Percentiles rank a stretch among this genome's conserved stretches.
phyloP scores from a whole-genome alignment of 2,329 filamentous ascomycete species.

The Fusarium nygamai region DNA sequence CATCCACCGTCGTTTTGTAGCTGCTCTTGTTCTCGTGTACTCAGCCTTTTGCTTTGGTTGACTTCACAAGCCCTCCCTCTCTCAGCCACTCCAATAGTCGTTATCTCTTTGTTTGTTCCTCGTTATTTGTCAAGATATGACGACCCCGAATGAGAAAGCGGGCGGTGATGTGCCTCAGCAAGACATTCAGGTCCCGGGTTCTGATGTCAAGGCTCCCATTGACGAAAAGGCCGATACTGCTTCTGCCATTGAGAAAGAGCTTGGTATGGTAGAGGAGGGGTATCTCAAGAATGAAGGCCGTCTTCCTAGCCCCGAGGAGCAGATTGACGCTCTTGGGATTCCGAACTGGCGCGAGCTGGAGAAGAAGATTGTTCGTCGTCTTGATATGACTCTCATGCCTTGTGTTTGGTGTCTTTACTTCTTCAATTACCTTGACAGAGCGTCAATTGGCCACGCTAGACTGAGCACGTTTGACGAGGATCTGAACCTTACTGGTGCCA shows the following conservation, averaged over 20 bases:
- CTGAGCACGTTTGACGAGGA: background rate
- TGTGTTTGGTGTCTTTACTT: constrained; percentile 22
- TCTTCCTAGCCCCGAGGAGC: constrained; percentile 9
- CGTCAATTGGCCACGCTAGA: constrained; percentile 2
- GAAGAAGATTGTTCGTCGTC: constrained; percentile 16
- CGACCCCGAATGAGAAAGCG: background rate
- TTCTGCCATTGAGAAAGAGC: constrained; percentile 2
- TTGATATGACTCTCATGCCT: constrained; percentile 18
- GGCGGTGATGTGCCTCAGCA: background rate
- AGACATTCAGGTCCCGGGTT: background rate
- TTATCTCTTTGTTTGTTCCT: rapidly evolving
- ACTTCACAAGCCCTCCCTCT: background rate
- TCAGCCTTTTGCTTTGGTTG: background rate
- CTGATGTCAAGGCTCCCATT: background rate
- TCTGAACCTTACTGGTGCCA: background rate
- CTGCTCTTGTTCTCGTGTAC: background rate
- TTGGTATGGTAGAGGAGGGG: background rate
- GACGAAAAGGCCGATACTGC: background rate
- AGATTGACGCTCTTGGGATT: constrained; percentile 9
- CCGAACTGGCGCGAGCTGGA: constrained; percentile 14
- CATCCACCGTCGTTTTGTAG: background rate
- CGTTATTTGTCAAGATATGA: background rate
- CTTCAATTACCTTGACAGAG: constrained; percentile 23
- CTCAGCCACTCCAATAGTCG: background rate
- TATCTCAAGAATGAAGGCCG: constrained; percentile 4